Percentiles rank a stretch among this genome's conserved stretches.
These are phyloP conservation scores for Pythium insidiosum DNA, from an alignment of 352 stramenopile genomes.

Conservation along the genomic window DNA sequence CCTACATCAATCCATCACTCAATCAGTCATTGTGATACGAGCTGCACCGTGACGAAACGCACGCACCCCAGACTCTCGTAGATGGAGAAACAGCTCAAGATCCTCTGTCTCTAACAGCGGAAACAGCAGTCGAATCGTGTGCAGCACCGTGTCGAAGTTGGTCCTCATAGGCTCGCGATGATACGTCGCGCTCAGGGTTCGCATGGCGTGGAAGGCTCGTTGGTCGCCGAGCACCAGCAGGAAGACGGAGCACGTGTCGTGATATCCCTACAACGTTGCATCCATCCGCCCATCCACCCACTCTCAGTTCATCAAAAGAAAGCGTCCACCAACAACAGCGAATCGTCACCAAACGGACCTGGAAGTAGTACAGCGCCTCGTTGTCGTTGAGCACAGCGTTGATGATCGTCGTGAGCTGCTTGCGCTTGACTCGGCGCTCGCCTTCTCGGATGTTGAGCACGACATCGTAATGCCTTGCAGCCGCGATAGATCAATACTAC, in stretches of 20 bases:
- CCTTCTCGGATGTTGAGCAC: conserved; percentile 46
- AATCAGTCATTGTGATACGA: conserved; percentile 12
- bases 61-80: conserved; percentile 55
- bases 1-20: conserved; percentile 23
- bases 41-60: conserved; percentile 6
- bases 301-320: neutral
- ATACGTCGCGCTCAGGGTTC: conserved; percentile 75
- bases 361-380: conserved; percentile 69
- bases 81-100: conserved; percentile 44
- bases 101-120: conserved; percentile 61
- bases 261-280: conserved; percentile 64
- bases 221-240: conserved; percentile 75
- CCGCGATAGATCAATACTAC: neutral
- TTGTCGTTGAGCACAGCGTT: conserved; percentile 35
- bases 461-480: conserved; percentile 62
- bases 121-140: conserved; percentile 56
- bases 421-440: conserved; percentile 53
- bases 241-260: conserved; percentile 89
- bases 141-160: conserved; percentile 79
- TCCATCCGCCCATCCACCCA: neutral
- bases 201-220: conserved; percentile 50
- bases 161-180: conserved; percentile 84
- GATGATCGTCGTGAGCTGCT: conserved; percentile 56
- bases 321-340: neutral
- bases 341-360: too few relatives aligned